phyloP scores from a whole-genome alignment of 2,329 filamentous ascomycete species.

The Diaporthe ampelina region DNA sequence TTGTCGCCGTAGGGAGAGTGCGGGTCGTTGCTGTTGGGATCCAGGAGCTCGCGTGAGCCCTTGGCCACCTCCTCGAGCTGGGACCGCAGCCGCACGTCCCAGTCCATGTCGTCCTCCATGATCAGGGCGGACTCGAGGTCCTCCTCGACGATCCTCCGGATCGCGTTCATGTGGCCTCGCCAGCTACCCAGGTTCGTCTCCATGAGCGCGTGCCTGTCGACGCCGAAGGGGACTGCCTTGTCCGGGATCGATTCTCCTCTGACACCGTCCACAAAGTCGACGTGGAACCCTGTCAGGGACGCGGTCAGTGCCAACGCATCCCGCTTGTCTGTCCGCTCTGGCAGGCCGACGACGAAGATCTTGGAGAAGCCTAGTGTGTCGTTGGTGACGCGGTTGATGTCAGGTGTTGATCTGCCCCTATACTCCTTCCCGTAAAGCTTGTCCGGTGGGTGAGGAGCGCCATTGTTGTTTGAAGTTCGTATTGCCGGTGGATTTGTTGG shows the following conservation, averaged over 20 bases:
- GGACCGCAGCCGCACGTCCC: conserved; percentile 58
- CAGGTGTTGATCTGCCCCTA: conserved; percentile 37
- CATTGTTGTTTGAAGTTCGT: not conserved
- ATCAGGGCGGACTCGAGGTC: conserved; percentile 56
- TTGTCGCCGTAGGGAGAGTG: conserved; percentile 59
- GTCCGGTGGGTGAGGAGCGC: not conserved
- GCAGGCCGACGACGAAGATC: conserved; percentile 63
- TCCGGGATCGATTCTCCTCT: conserved; percentile 54
- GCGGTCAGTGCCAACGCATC: conserved; percentile 64
- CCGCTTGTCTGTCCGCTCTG: conserved; percentile 64
- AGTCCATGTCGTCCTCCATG: conserved; percentile 63
- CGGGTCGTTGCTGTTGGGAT: conserved; percentile 36
- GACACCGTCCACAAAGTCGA: conserved; percentile 63
- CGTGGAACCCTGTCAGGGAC: conserved; percentile 57
- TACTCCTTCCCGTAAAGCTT: conserved; percentile 40
- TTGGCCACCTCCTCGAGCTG: conserved; percentile 50
- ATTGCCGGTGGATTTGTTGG: not conserved
- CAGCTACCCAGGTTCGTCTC: conserved; percentile 53
- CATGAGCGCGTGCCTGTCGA: conserved; percentile 50
- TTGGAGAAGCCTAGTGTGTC: conserved; percentile 49
- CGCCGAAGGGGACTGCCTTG: conserved; percentile 52
- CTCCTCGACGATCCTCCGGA: conserved; percentile 53
- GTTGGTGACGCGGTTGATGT: conserved; percentile 46
- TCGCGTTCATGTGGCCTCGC: conserved; percentile 58
- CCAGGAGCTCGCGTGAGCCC: conserved; percentile 37